Base-by-base conservation (phyloP, 495 filamentous ascomycete genomes). In the Elaphomyces granulatus region DNA sequence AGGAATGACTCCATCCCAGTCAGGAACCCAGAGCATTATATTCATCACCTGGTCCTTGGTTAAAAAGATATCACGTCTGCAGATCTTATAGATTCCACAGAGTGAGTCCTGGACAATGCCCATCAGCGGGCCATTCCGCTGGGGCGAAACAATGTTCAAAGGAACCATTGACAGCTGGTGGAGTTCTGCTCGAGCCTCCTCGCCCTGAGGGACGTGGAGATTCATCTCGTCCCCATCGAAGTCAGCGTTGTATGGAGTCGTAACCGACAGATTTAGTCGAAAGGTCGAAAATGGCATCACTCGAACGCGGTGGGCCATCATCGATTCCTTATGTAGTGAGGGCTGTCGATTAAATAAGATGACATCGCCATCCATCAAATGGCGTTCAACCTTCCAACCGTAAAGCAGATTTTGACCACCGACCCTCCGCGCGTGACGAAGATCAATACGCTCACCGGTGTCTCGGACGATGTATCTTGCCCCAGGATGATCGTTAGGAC, bases 171-270 rank as follows among this genome's bases (percentile, higher is more conserved):
- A 94, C 28, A 99, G 77, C 52, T 94, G 73, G 49, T 74, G 81
- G 47, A 99, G 74, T 60, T 99, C 90, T 8, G 90, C 88, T 8
- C 90, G 77, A 16, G 90, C 84, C 60, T 99, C 92, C 50, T 99
- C 88, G 14, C 81, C 83, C 56, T 99, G 90, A 6, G 90, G 92
- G 32, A 99, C 92, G 69, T 99, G 90, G 59, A 99, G 74, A 54
- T 99, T 99, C 90, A 99, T 99, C 62, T 99, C 90, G 60, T 99
- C 90, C 47, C 90, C 90, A 54, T 99, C 90, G 55, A 99, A 99
- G 78, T 99, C 90, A 44, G 90, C 90, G 60, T 99, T 99, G 66
- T 99, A 99, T 1, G 90, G 90, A 32, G 87, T 88, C 0, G 90
- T 99, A 49, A 99, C 90, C 1, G 90, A 99, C 43, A 99, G 60